Base-by-base conservation (phyloP, 2,329 filamentous ascomycete species). In the Ascochyta viciae-villosae region DNA sequence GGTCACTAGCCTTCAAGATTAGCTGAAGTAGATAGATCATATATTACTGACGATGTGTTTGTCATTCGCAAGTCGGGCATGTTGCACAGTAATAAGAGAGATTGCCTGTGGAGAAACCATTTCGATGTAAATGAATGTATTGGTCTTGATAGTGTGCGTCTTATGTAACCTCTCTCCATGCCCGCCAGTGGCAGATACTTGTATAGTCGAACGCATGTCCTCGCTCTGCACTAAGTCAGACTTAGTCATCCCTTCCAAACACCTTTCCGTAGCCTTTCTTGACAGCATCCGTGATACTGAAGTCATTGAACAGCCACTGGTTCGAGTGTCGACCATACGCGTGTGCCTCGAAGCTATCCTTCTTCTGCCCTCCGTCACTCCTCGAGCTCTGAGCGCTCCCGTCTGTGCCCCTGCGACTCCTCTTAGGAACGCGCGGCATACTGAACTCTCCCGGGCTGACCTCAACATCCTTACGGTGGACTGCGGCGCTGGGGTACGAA, bases 251-350 rank as follows among this genome's bases (percentile, higher is more conserved):
- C 57, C 57, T 65, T 8, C 61, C 50, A 57, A 73, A 72, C 8
- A 71, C 62, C 61, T 58, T 72, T 4, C 62, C 67, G 45, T 57
- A 72, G 19, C 70, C 70, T 57, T 65, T 72, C 45, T 63, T 68
- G 27, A 74, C 64, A n/a, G 61, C 63, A 16, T 68, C 71, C 10
- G 66, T 71, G 35, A 76, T 60, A 33, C 72, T 75, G 37, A 75
- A 76, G 39, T 73, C 73, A 19, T 74, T 73, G 58, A 77, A 77
- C 22, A 77, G 52, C 74, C 74, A 77, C 46, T 65, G 66, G 46
- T 77, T 77, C 9, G 65, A 65, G 58, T 77, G 74, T 5, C 74
- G 22, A 6, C 72, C 72, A 37, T 74, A 74, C 41, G 73, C 72
- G 54, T 66, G 70, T 19, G 73, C 73, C 41, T 74, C 63, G 6